Percentiles rank a stretch among this genome's conserved stretches.
phyloP scores from a whole-genome alignment of 106 monocot genomes.

The Ottelia alismoides region DNA sequence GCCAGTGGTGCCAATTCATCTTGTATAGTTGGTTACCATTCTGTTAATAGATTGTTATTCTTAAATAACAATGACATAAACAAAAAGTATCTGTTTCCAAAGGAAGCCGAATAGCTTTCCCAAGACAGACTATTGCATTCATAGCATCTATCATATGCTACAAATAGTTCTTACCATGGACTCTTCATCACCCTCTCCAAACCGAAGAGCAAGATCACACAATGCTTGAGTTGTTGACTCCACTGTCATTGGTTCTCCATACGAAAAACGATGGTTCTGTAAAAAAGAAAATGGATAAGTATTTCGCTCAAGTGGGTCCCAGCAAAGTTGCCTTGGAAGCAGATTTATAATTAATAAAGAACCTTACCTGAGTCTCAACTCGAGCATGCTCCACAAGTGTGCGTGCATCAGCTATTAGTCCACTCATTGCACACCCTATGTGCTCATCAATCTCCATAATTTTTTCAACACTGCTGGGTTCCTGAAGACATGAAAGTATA shows the following conservation, averaged over 20 bases:
- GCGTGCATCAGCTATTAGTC: conserved; percentile 80
- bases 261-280: conserved; percentile 89
- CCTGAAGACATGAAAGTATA: too few species aligned
- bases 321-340: not conserved
- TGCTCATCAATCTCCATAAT: conserved; percentile 96
- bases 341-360: not conserved
- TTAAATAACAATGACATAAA: too few species aligned
- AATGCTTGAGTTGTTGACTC: conserved; percentile 74
- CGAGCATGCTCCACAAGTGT: conserved; percentile 89
- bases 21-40: too few species aligned
- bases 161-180: conserved; percentile 31
- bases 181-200: conserved; percentile 80
- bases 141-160: too few species aligned
- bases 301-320: not conserved
- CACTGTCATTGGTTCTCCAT: conserved; percentile 70
- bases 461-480: conserved; percentile 86
- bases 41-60: too few species aligned
- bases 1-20: too few species aligned
- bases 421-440: conserved; percentile 93
- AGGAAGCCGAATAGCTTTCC: too few species aligned
- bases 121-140: too few species aligned
- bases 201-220: conserved; percentile 73
- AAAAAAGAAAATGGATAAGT: conserved; percentile 4
- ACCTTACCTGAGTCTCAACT: conserved; percentile 72
- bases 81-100: too few species aligned